Conservation (phyloP, 2,329 filamentous ascomycete genomes). For the Grosmannia clavigera region DNA sequence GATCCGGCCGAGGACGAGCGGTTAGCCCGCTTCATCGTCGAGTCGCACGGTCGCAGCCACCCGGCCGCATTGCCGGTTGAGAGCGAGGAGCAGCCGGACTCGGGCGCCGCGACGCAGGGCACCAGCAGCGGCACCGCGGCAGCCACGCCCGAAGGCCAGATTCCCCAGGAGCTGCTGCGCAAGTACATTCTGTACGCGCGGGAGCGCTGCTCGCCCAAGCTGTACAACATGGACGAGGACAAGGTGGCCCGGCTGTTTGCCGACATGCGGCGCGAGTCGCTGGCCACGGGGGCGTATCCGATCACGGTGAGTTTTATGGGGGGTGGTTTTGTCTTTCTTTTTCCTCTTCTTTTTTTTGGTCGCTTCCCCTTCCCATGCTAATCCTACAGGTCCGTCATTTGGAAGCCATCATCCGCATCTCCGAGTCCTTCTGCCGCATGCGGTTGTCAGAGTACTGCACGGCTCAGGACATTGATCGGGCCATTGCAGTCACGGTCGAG, state of each 20-base stretch:
- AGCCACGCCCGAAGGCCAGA: constrained; percentile 48
- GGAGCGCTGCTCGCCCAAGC: constrained; percentile 77
- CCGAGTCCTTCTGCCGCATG: constrained; percentile 94
- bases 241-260: constrained; percentile 90
- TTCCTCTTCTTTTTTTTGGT: neutral
- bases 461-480: constrained; percentile 82
- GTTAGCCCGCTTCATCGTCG: constrained; percentile 86
- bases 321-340: neutral
- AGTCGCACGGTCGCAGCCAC: constrained; percentile 85
- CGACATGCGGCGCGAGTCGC: constrained; percentile 86
- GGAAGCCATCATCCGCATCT: constrained; percentile 93
- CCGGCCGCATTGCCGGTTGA: constrained; percentile 28
- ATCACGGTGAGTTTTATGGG: constrained; percentile 64
- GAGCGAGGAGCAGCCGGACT: neutral
- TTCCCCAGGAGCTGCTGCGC: constrained; percentile 78
- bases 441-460: constrained; percentile 92
- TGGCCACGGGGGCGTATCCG: constrained; percentile 91
- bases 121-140: constrained; percentile 14
- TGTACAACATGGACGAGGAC: constrained; percentile 96
- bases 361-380: neutral
- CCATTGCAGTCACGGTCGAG: constrained; percentile 92
- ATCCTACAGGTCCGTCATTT: constrained; percentile 72
- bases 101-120: constrained; percentile 11
- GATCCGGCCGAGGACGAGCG: constrained; percentile 88
- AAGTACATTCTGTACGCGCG: constrained; percentile 97